Base-by-base conservation (phyloP, 805 yeast species). In the Lipomyces yamadae region DNA sequence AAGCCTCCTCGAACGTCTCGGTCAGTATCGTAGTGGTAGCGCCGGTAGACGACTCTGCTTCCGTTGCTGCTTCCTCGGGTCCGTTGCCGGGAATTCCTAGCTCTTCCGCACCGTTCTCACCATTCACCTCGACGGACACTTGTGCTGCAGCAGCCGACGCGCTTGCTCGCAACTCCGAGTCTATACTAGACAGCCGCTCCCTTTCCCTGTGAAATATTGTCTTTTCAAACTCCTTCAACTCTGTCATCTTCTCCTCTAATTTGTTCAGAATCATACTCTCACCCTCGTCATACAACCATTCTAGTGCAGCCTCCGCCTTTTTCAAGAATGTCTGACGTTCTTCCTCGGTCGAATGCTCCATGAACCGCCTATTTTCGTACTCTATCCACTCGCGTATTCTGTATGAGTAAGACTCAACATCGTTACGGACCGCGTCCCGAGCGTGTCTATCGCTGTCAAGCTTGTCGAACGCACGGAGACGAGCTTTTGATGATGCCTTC, bases 211-310 rank as follows among this genome's bases (percentile, higher is more conserved):
- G 11, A n/a, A 42, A 30, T n/a, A 72, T 63, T 18, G 58, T 55
- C 18, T 62, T 58, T 61, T 71, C 73, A 50, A 72, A 60, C 33
- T 55, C 64, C 57, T 67, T 63, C 56, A 74, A 60, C 53, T 67
- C 68, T 3, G 37, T 39, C 50, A 70, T 56, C 71, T 76, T 83
- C 2, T 74, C 73, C 29, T 77, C 75, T 33, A 86, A 75, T 1
- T 79, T 83, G 30, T 78, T 74, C 11, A 78, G 58, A 0, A 76
- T 69, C 0, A 90, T 84, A 30, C 78, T 80, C 62, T 84, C 89
- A 48, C 91, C 82, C 18, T 86, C 92, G 72, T 84, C 86, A 60
- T 91, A 96, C 50, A 92, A 79, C 97, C 97, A 91, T 66, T 89
- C 94, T 57, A 90, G 78, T 3, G 88, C 84, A 4, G 79, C 68